Evolutionary conservation across 805 yeast genomes (phyloP), one percentile per base, ranked within the genome.

Genomic region (Vanderwaltozyma polyspora): DNA sequence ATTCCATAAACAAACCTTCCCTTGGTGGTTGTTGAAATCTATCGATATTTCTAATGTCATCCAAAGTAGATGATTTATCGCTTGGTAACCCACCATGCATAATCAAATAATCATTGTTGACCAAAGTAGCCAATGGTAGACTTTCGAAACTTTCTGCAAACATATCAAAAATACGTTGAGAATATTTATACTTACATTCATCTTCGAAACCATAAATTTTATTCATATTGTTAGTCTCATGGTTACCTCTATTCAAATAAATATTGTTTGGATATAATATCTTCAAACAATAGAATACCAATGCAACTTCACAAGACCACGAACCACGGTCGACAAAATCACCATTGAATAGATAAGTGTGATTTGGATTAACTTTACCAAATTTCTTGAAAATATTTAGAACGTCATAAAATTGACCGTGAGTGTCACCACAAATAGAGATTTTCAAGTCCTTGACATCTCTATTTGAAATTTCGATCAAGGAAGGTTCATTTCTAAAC

Each of bases 311-410:
- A 52, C 94, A 83, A 4, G 96, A 85, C 97, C 98, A 89, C 13
- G 94, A 82, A 5, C 98, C 98, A 51, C 98, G 70, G 57, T 91
- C 98, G 4, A 91, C 98, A 60, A 91, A 89, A 60, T 91, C 98
- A 29, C 98, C 98, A 51, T 91, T 91, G 65, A 91, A 89, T 31
- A 91, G 60, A 53, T 83, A 91, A 4, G 76, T 68, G 54, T 87
- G 96, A 1, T 46, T 35, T 8, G 39, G 31, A 3, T 67, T 63
- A 0, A 89, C 93, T 46, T 66, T 60, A 12, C 97, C 97, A 51
- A 76, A 87, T 29, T 55, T 67, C 23, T 68, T 57, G 58, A 91
- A 89, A 34, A 91, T 68, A 52, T 86, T 79, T 49, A 89, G 60
- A 34, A 91, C 76, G 55, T 91, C 98, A 50, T 72, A 89, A 55